Base-by-base conservation (phyloP, 768 basidiomycete species). In the Amanita muscaria region DNA sequence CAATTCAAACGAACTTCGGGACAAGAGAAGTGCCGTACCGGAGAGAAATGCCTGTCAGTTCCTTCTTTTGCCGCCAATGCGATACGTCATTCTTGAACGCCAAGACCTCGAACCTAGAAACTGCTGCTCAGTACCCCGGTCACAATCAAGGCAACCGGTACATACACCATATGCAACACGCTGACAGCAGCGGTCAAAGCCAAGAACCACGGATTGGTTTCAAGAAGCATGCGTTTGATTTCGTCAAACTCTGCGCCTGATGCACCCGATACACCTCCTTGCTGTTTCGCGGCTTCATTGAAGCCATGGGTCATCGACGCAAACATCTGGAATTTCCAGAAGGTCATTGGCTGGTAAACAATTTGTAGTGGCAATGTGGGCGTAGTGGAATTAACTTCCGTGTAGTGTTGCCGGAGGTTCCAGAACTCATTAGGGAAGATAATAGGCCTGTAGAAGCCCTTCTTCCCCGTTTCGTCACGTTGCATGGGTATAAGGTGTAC, bases 401-500 rank as follows among this genome's bases (percentile, higher is more conserved):
- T 60, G 53, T 88, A 82, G 48, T 92, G 83, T 32, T 84, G 82
- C 30, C 80, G 78, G 23, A 90, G 73, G 50, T 85, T 77, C 91
- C 94, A 97, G 64, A 97, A 97, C 57, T 96, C 91, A 58, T 98
- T 98, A 11, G 89, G 78, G 63, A 85, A 98, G 29, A 97, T 59
- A 47, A 93, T 80, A 7, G 94, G 94, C 55, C 80, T 85, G 72
- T 93, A 91, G 50, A 72, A 77, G 3, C 78, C 85, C 48, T 72
- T 73, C 2, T 70, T 73, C 3, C 83, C 82, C 18, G 77, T 76
- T 29, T 73, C 63, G 50, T 88, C 85, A 29, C 84, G 77, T 44
- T 68, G 55, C 19, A 64, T 69, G 3, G 76, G 70, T 30, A 83
- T 66, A 31, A 91, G 58, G 42, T 78, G 65, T 36, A 91, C 60